Evolutionary conservation across 179 eudicot species (phyloP).

Genomic region (Spinacia oleracea): DNA sequence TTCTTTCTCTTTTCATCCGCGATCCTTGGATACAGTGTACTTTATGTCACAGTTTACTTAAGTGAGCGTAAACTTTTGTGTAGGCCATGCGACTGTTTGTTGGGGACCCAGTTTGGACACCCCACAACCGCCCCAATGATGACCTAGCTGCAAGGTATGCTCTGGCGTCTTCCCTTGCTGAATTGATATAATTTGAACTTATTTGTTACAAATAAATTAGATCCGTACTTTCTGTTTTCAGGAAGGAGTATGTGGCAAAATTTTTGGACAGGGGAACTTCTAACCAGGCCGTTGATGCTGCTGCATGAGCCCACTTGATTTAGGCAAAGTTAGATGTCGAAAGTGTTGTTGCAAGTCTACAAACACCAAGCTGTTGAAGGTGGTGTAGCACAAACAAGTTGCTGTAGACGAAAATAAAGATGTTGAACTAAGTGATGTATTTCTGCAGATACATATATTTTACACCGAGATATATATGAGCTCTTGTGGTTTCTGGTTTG

Average conservation of each 20-base stretch:
- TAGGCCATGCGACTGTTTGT: constrained; percentile 80
- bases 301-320: constrained; percentile 43
- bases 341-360: no score
- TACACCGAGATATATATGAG: no score
- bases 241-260: constrained; percentile 60
- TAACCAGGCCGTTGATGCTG: constrained; percentile 49
- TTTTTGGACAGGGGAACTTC: constrained; percentile 46
- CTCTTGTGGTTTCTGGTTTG: background rate
- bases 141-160: constrained; percentile 62
- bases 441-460: background rate
- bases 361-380: constrained; percentile 44
- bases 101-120: constrained; percentile 76
- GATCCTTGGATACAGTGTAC: background rate
- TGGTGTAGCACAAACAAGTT: constrained; percentile 42
- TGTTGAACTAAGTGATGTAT: background rate
- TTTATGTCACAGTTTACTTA: constrained; percentile 5
- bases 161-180: background rate
- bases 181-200: background rate
- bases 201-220: background rate
- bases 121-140: constrained; percentile 67
- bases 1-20: background rate
- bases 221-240: constrained; percentile 25
- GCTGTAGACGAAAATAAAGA: constrained; percentile 8
- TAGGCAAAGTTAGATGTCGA: background rate
- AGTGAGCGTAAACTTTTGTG: constrained; percentile 13